Base-by-base conservation (phyloP, 306 rosid genomes). In the Vigna reflexopilosa region DNA sequence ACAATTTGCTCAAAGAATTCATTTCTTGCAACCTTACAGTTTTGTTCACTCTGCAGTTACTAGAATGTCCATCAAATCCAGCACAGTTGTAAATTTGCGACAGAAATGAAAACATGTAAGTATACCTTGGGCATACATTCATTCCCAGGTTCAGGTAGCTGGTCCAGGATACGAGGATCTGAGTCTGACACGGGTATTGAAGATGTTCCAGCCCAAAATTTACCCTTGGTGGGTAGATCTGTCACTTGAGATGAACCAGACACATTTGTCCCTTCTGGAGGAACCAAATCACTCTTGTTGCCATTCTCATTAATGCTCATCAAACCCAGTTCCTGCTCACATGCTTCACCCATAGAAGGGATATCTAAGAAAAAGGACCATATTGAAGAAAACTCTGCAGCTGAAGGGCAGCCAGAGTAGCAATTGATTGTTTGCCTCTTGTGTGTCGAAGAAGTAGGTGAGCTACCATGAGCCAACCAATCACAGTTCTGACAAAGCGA, bases 401-500 rank as follows among this genome's bases (percentile, higher is more conserved):
- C 91, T 6, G 99, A 91, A 10, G 99, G 99, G 85, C 99, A 96
- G 63, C 94, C 99, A 1, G 93, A 74, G 86, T 90, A 96, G 78
- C 97, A 87, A 80, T 85, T 93, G 76, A 96, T 83, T 1, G 97
- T 55, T 70, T 93, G 96, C 74, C 94, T 85, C 83, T 91, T 91
- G 69, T 91, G 99, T 11, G 87, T 44, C 5, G 93, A 85, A 81
- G 88, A 78, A 77, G 96, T 86, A 5, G 94, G 79, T 20, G 90
- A 66, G 24, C 89, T 47, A 17, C 85, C 87, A 68, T 96, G 98
- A 67, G 91, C 91, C 66, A 82, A 74, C 96, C 93, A 93, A 89
- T 96, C 99, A 84, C 99, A 96, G 64, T 90, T 93, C 88, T 93
- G 98, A 82, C 99, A 96, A 67, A 96, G 96, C 36, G 99, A 87